Conservation (phyloP, 1,284 basidiomycete species). For the Waitea zeae region DNA sequence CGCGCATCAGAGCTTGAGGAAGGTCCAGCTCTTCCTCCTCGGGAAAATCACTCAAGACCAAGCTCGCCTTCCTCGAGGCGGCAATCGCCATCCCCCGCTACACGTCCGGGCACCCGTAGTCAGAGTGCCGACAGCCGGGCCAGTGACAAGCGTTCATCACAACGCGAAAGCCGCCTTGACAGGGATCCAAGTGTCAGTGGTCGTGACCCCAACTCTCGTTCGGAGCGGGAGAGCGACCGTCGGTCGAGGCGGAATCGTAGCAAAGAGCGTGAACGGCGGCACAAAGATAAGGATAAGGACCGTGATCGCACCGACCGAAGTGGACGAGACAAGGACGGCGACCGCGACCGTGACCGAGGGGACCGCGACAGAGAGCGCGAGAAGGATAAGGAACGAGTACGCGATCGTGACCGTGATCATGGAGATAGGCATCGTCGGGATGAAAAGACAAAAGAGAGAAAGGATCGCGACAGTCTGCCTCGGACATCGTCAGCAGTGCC, state of each 20-base stretch:
- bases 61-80: constrained; percentile 33
- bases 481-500: too few species aligned
- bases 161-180: too few species aligned
- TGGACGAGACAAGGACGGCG: constrained; percentile 20
- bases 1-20: constrained; percentile 14
- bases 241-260: constrained; percentile 13
- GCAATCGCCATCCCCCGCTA: constrained; percentile 47
- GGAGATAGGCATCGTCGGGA: not conserved
- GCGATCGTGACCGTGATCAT: constrained; percentile 19
- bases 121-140: constrained; percentile 53
- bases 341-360: constrained; percentile 21
- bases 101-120: constrained; percentile 51
- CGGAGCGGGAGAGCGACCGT: constrained; percentile 24
- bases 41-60: too few species aligned
- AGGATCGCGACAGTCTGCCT: constrained; percentile 18
- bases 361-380: constrained; percentile 22
- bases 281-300: constrained; percentile 23
- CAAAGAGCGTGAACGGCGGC: constrained; percentile 15
- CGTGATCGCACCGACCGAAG: constrained; percentile 18
- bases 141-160: constrained; percentile 53
- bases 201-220: constrained; percentile 25
- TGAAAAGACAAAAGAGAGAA: too few species aligned
- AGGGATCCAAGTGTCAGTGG: constrained; percentile 33
- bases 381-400: constrained; percentile 32
- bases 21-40: too few species aligned